These are phyloP conservation scores for Dothistroma septosporum DNA, from an alignment of 2,329 filamentous ascomycete species.

Conservation along the genomic window DNA sequence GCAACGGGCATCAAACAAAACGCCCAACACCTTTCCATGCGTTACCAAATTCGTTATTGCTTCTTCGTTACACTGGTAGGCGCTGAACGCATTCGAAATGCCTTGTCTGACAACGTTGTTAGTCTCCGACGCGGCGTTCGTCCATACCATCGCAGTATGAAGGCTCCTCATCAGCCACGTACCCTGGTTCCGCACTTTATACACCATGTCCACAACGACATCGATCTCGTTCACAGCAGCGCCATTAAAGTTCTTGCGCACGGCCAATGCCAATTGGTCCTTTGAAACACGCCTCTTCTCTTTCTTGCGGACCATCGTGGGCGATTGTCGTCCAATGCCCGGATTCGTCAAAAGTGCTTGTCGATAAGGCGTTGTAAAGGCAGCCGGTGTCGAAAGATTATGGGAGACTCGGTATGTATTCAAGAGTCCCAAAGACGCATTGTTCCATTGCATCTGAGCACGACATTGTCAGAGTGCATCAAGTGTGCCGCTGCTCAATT, in stretches of 20 bases:
- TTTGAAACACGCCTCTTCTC: conserved; percentile 64
- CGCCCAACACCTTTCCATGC: conserved; percentile 2
- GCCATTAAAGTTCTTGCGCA: conserved; percentile 80
- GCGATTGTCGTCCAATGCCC: conserved; percentile 64
- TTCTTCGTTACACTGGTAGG: conserved; percentile 29
- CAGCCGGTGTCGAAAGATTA: conserved; percentile 64
- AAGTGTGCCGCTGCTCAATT: no score
- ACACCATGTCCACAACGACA: conserved; percentile 73
- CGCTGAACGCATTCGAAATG: conserved; percentile 45
- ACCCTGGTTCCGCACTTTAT: conserved; percentile 62
- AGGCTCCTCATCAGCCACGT: conserved; percentile 23
- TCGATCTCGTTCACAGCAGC: conserved; percentile 76
- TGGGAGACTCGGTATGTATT: conserved; percentile 73
- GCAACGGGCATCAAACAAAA: not conserved
- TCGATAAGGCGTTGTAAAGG: conserved; percentile 55
- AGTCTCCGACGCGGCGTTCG: not conserved
- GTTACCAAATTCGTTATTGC: conserved; percentile 1
- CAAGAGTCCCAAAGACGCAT: conserved; percentile 63
- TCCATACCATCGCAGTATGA: not conserved
- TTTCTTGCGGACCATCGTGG: conserved; percentile 67
- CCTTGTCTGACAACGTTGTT: conserved; percentile 38
- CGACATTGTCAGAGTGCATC: not conserved
- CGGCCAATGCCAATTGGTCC: conserved; percentile 65
- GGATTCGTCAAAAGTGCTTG: conserved; percentile 49
- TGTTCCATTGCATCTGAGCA: conserved; percentile 58